Conservation (phyloP, 495 filamentous ascomycete genomes). For the Xylaria cubensis region DNA sequence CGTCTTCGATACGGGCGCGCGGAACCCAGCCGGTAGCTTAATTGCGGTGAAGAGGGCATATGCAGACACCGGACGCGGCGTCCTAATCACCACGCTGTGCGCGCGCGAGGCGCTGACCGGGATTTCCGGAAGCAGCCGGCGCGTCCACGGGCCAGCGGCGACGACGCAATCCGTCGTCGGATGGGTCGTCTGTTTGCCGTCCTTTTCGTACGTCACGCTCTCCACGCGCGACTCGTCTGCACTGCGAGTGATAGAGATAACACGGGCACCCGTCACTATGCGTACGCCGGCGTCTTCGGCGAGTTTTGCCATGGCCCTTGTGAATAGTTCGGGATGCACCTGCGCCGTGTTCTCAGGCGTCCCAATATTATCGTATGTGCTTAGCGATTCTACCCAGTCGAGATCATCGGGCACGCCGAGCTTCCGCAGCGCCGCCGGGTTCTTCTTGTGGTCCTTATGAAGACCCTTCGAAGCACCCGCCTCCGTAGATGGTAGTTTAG, state of each 20-base stretch:
- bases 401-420: conserved; percentile 66
- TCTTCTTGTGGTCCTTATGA: conserved; percentile 40
- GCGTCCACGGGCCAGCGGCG: conserved; percentile 84
- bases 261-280: conserved; percentile 63
- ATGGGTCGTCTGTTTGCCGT: conserved; percentile 68
- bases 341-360: conserved; percentile 69
- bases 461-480: conserved; percentile 31
- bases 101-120: conserved; percentile 80
- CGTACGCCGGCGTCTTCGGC: conserved; percentile 75
- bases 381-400: conserved; percentile 73
- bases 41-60: conserved; percentile 86
- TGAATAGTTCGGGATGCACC: conserved; percentile 87
- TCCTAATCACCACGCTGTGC: conserved; percentile 79
- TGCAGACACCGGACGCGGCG: conserved; percentile 66
- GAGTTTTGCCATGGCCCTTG: conserved; percentile 76
- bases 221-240: conserved; percentile 32
- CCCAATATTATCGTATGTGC: conserved; percentile 77
- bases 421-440: conserved; percentile 26
- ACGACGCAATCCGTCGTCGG: conserved; percentile 55
- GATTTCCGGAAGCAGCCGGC: conserved; percentile 68
- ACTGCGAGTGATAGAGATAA: conserved; percentile 35
- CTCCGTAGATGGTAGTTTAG: neutral
- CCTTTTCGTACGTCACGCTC: conserved; percentile 46
- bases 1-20: conserved; percentile 38
- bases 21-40: conserved; percentile 64